A percentile compares a stretch with the other conserved stretches of the same genome.
Conservation (phyloP, 1,284 basidiomycete species). For the Phylloporus sp. region DNA sequence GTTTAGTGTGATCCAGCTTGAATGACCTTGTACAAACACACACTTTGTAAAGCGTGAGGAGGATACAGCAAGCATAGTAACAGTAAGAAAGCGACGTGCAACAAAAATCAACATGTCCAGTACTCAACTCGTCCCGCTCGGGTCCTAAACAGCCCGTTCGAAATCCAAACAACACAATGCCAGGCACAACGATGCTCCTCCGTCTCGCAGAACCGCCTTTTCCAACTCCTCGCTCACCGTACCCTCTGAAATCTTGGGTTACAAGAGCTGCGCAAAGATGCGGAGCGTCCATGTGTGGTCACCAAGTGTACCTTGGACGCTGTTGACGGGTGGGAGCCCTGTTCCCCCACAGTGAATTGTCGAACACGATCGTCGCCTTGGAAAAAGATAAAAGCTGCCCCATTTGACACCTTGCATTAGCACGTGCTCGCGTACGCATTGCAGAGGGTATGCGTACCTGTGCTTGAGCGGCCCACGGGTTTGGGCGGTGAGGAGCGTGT, state of each 20-base stretch:
- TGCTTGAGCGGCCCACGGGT: too few species aligned
- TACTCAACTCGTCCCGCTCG: not conserved
- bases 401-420: slow-evolving; percentile 29
- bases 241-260: slow-evolving; percentile 18
- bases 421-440: slow-evolving; percentile 1
- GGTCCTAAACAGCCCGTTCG: slow-evolving; percentile 27
- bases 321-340: not conserved
- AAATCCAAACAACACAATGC: slow-evolving; percentile 35
- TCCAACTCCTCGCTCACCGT: slow-evolving; percentile 27
- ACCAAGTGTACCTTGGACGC: not conserved
- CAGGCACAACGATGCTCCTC: slow-evolving; percentile 27
- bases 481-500: too few species aligned
- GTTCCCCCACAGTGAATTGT: slow-evolving; percentile 22
- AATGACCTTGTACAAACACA: slow-evolving; percentile 17
- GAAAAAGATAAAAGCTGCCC: slow-evolving; percentile 26
- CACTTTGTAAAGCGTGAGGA: not conserved
- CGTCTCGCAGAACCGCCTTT: slow-evolving; percentile 34
- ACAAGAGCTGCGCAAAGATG: slow-evolving; percentile 25
- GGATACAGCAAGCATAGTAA: not conserved
- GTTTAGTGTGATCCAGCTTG: slow-evolving; percentile 36
- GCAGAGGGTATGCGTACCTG: too few species aligned
- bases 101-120: slow-evolving; percentile 9
- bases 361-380: slow-evolving; percentile 23
- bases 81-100: not conserved
- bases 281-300: slow-evolving; percentile 26